Evolutionary conservation across 805 yeast genomes (phyloP).

Genomic region (Candida sithepensis): DNA sequence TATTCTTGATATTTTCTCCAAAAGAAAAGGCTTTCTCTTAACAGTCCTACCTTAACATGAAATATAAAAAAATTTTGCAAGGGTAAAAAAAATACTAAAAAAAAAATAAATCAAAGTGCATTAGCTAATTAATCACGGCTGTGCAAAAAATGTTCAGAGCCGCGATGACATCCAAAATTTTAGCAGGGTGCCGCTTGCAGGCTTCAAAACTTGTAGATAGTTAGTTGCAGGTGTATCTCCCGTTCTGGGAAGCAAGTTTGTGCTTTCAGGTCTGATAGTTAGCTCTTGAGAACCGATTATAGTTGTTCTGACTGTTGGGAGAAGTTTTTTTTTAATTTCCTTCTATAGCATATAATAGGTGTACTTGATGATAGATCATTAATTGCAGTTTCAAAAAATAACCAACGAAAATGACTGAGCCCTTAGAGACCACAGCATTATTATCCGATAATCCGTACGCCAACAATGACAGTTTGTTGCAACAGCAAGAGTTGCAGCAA

Average conservation of each 20-base stretch:
- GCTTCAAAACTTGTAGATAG: no score
- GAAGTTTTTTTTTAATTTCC: no score
- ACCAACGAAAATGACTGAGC: conserved; percentile 2
- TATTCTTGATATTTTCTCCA: background rate
- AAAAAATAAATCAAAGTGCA: background rate
- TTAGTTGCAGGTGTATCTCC: no score
- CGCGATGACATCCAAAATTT: background rate
- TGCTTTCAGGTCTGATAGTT: no score
- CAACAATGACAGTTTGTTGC: background rate
- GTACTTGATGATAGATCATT: background rate
- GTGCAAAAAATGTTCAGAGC: background rate
- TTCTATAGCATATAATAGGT: no score
- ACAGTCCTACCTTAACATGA: background rate
- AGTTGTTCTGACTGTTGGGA: no score
- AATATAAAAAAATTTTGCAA: background rate
- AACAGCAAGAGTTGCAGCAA: background rate
- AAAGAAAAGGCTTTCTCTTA: background rate
- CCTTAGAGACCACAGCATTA: conserved; percentile 25
- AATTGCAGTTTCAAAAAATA: background rate
- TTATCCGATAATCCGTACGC: conserved; percentile 32
- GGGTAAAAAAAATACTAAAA: background rate
- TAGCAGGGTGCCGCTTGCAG: background rate
- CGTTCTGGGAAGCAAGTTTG: no score
- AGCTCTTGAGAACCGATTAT: no score
- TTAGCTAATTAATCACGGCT: background rate